Evolutionary conservation across 305 asterid genomes (phyloP), one percentile per base, ranked within the genome.

Genomic region (Ilex paraguariensis): DNA sequence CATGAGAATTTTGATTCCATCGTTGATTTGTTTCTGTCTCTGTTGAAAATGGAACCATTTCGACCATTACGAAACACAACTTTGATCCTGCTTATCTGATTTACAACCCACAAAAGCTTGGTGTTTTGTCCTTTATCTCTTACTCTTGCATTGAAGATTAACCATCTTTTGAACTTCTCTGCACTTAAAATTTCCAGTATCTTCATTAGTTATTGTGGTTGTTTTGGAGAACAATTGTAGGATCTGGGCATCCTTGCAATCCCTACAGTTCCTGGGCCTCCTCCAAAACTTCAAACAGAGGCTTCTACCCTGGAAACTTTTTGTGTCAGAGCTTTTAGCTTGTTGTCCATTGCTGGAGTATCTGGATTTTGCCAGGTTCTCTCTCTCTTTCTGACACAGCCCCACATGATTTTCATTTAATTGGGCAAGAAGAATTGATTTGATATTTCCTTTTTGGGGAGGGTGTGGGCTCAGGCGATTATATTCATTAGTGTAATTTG

Each of bases 321-420:
- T 57, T 93, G 95, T n/a, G 89, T 87, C 51, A 87, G 85, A 72
- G 98, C 97, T 48, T 89, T 91, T 62, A 77, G 97, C 64, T 73
- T 91, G 75, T 78, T 87, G 63, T 88, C 98, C 42, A 79, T 91
- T 57, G 95, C 95, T 39, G 97, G 95, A 68, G 86, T 88, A 46
- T 91, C 98, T 10, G 98, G 97, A 56, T 77, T 82, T 71, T 91
- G 97, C 68, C 96, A 91, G 98, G 98, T 91, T 71, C 65, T 68
- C 40, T 31, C 53, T 58, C 66, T 60, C 51, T n/a, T n/a, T n/a
- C n/a, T n/a, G 5, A 33, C 40, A 3, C 40, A 33, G 5, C 3
- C 40, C 7, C 40, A 7, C 40, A 7, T 33, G 7, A 33, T 33
- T 33, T 33, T 33, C 40, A 33, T 3, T 33, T 33, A 33, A 33